phyloP scores from a whole-genome alignment of 2,329 filamentous ascomycete genomes.

The Hypoxylon sp. region DNA sequence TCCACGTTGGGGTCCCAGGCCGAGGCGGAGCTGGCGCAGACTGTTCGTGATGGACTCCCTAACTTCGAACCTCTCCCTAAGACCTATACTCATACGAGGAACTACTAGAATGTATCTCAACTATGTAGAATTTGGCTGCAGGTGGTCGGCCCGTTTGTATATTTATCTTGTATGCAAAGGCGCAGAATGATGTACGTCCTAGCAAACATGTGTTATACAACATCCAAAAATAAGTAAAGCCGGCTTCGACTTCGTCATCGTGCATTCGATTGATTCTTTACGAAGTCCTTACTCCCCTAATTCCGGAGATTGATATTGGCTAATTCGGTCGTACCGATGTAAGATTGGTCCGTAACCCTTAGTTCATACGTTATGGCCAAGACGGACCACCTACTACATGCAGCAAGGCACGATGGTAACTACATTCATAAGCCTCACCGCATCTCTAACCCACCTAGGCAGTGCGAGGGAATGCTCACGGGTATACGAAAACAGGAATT shows the following conservation, averaged over 20 bases:
- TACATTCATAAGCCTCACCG: neutral
- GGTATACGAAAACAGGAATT: too few species aligned
- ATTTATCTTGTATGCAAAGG: conserved; percentile 16
- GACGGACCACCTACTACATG: conserved; percentile 2
- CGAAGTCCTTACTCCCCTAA: neutral
- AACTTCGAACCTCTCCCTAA: conserved; percentile 15
- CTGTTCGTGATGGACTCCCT: conserved; percentile 11
- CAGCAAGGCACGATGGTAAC: neutral
- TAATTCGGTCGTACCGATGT: neutral
- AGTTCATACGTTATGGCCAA: neutral
- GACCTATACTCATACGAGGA: conserved; percentile 5
- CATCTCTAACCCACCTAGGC: neutral
- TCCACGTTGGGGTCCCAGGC: neutral
- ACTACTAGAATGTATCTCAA: neutral
- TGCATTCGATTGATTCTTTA: neutral
- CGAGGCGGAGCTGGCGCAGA: conserved; percentile 20
- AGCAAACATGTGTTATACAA: conserved; percentile 22
- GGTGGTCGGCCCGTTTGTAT: conserved; percentile 26
- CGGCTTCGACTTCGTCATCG: conserved; percentile 13
- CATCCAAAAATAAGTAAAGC: neutral
- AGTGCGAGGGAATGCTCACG: too few species aligned
- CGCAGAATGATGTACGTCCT: conserved; percentile 6
- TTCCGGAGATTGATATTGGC: neutral
- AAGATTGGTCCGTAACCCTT: neutral
- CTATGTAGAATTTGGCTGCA: neutral